Base-by-base conservation (phyloP, 1,139 yeast species). In the Debaryomyces udenii region DNA sequence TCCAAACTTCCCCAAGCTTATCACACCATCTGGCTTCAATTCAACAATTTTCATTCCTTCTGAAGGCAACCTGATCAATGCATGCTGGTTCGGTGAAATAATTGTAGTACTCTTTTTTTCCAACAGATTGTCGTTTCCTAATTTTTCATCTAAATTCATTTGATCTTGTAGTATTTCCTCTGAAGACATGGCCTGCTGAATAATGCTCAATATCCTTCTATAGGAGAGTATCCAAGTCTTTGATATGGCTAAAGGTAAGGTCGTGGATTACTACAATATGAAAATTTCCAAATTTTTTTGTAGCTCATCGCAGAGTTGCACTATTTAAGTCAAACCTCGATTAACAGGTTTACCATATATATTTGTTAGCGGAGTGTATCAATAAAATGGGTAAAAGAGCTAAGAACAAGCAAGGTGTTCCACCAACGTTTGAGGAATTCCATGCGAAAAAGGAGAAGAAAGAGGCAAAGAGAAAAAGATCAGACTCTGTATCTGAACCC, bases 1-100 rank as follows among this genome's bases (percentile, higher is more conserved):
- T 6, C 99, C 99, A 63, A 93, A 94, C 61, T 93, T 93, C 2
- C 99, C 99, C 49, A 94, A 68, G 42, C 81, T 80, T 11, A 93
- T 73, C 6, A 76, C 60, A 0, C 83, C 80, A 27, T 78, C 81
- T 2, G 78, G 74, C 38, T 71, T 75, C 43, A 90, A 66, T 51
- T 83, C 81, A 15, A 86, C 81, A 27, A 90, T 74, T 56, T 86
- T 86, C 55, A 83, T 62, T 41, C 87, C 86, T 40, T 83, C 87
- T 1, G 96, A 88, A 1, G 98, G 98, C 43, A 90, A 70, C 39
- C 83, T 74, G 30, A 93, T 64, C 53, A 91, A 68, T 0, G 83
- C 88, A 73, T 79, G 76, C 47, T 80, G 80, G 46, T 75, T 65
- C 16, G 74, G 68, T 23, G 61, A 53, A 22, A 79, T 78, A 29